Base-by-base conservation (phyloP, 2,329 filamentous ascomycete species). In the Cladosporium halotolerans region DNA sequence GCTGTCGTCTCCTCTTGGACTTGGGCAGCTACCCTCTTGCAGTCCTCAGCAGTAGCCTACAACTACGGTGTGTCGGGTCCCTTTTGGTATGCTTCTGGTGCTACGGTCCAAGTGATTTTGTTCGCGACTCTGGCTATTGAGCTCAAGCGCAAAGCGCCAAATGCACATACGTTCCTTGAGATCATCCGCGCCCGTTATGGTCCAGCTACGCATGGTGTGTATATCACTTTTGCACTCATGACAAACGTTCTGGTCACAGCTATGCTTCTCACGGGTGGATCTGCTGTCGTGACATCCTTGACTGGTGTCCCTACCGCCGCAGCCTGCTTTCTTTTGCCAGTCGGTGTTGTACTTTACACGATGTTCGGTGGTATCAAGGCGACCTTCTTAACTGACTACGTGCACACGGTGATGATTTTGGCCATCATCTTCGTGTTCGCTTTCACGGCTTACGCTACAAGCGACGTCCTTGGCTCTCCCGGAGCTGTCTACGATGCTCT, bases 1-100 rank as follows among this genome's bases (percentile, higher is more conserved):
- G 90, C 89, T 13, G 90, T 96, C n/a, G 89, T 95, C 3, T 91
- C 86, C 13, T 90, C 86, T 4, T 96, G 91, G 90, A 95, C 90
- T 0, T 95, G 89, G 89, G 89, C 89, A 0, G 89, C 63, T 9
- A 67, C 64, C 3, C 53, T 66, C 11, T 50, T 67, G 8, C 88
- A 93, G 65, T 87, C 82, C 1, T 85, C 87, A 1, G 81, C 84
- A n/a, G 86, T 95, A 68, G 72, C 54, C 64, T 71, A 43, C 67
- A 76, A 81, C 14, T 65, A 65, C 65, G 82, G 82, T 50, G 77
- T 84, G 45, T 82, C 79, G 2, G 82, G 82, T 2, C 81, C 81
- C 1, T 85, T 85, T 66, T 83, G 74, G 72, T 80, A 80, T 63
- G 86, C 82, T 16, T 87, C 33, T 77, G 72, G 72, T 28, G 88